Evolutionary conservation across 805 yeast genomes (phyloP), one percentile per base, ranked within the genome.

Genomic region (Candida cerambycidarum): DNA sequence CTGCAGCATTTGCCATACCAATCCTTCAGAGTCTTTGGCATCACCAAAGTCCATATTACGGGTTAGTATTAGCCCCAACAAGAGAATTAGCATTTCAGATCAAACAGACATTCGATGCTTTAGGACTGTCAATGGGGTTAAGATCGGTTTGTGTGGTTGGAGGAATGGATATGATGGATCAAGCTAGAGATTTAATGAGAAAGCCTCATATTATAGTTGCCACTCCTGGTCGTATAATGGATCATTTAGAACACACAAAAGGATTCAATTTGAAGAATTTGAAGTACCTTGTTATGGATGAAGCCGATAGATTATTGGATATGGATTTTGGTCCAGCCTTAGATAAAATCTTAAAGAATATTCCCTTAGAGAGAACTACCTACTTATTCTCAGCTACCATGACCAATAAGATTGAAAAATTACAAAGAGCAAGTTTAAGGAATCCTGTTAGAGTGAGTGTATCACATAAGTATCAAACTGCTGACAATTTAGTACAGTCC

Each of bases 121-220:
- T 93, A 38, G 99, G 99, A 0, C 68, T 87, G 1, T 68, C 80
- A 7, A 93, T 93, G 96, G 99, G 98, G 1, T 77, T 92, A n/a
- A 75, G 95, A 56, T 75, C 92, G 16, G 82, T 82, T 3, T 89
- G 95, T 44, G 79, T 92, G 49, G 97, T 93, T 28, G 99, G 99
- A 54, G 99, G 99, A 48, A 90, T 93, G 92, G 96, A 89, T 60
- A 85, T 87, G 86, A 89, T 93, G 93, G 96, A 89, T 53, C 99
- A 92, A 65, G 93, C 97, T 0, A 77, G 95, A 47, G 97, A 93
- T 50, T 73, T 92, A 55, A 85, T 88, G 85, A 79, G 93, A 53
- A 89, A 88, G 56, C 99, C 99, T 3, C 99, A 92, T 59, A 78
- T 92, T 35, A 78, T 92, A 43, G 95, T 92, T 47, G 98, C 98